phyloP scores from a whole-genome alignment of 352 stramenopile genomes.

The Phytophthora cactorum region DNA sequence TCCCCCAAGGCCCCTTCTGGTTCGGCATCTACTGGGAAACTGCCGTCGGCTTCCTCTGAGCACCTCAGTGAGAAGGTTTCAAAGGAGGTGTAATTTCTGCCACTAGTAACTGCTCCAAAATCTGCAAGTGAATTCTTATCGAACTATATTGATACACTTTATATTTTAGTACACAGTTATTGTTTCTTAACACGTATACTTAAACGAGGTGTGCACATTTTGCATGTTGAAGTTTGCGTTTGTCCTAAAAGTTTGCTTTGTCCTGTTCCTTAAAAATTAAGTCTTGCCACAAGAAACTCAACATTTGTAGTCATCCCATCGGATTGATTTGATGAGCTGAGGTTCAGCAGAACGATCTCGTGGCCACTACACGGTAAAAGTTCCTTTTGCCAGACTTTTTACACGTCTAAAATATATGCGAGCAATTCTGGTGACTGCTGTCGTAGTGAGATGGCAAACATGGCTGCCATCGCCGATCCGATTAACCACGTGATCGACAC shows the following conservation, averaged over 20 bases:
- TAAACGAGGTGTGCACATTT: background rate
- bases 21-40: slow-evolving; percentile 25
- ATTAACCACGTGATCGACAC: slow-evolving; percentile 59
- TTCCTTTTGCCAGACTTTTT: slow-evolving; percentile 3
- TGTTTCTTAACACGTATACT: slow-evolving; percentile 1
- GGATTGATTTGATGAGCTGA: slow-evolving; percentile 5
- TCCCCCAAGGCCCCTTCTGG: slow-evolving; percentile 6
- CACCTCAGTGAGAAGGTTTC: slow-evolving; percentile 23
- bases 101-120: background rate
- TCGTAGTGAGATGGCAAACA: slow-evolving; percentile 49
- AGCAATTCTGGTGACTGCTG: slow-evolving; percentile 53
- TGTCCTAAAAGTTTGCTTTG: no score
- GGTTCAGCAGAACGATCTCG: no score
- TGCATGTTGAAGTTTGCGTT: no score
- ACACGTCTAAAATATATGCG: slow-evolving; percentile 53
- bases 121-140: background rate
- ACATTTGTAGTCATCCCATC: background rate
- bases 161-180: background rate
- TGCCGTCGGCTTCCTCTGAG: slow-evolving; percentile 17
- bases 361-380: background rate
- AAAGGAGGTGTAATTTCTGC: slow-evolving; percentile 26
- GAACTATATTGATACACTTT: slow-evolving; percentile 1
- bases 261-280: no score
- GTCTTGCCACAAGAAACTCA: background rate
- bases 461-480: slow-evolving; percentile 32